A percentile compares a stretch with the other conserved stretches of the same genome.
phyloP scores from a whole-genome alignment of 2,329 filamentous ascomycete genomes.

The Diplodia seriata region DNA sequence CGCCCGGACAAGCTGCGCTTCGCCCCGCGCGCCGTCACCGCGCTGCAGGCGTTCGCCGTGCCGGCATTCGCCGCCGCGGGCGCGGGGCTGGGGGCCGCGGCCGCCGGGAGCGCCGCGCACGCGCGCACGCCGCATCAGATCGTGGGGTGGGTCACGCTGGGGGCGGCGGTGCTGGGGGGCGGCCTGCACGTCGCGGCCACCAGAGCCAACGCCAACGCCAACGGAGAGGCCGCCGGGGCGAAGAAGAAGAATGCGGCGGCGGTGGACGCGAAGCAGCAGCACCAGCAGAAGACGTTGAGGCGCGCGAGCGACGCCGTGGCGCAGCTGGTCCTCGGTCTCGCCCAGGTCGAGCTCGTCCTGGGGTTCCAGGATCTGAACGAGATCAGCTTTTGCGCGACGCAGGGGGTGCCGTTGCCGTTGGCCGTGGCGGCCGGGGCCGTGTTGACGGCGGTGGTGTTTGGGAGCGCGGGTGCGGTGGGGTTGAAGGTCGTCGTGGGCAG shows the following conservation, averaged over 20 bases:
- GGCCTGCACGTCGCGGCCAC: neutral
- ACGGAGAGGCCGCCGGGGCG: neutral
- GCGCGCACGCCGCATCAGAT: constrained; percentile 22
- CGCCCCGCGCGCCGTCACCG: neutral
- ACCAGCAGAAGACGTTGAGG: neutral
- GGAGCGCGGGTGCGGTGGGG: neutral
- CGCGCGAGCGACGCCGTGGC: constrained; percentile 4
- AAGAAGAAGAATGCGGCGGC: too few species aligned
- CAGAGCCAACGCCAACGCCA: neutral
- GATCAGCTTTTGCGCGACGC: constrained; percentile 8
- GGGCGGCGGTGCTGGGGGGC: neutral
- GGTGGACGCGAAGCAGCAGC: neutral
- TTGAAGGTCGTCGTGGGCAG: constrained; percentile 1
- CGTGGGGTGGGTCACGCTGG: constrained; percentile 9
- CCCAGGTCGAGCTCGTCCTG: constrained; percentile 4
- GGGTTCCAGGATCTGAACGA: constrained; percentile 12
- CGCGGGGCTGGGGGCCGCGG: constrained; percentile 2
- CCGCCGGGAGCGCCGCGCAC: neutral
- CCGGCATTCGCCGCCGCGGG: neutral
- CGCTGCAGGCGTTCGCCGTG: neutral
- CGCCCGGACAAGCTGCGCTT: constrained; percentile 4
- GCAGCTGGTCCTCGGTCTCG: neutral
- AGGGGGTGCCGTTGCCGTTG: constrained; percentile 10
- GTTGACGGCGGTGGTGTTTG: constrained; percentile 8
- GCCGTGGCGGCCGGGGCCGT: neutral